Percentiles rank a stretch among this genome's conserved stretches.
Conservation (phyloP, 2,329 filamentous ascomycete species). For the Colletotrichum sp. region DNA sequence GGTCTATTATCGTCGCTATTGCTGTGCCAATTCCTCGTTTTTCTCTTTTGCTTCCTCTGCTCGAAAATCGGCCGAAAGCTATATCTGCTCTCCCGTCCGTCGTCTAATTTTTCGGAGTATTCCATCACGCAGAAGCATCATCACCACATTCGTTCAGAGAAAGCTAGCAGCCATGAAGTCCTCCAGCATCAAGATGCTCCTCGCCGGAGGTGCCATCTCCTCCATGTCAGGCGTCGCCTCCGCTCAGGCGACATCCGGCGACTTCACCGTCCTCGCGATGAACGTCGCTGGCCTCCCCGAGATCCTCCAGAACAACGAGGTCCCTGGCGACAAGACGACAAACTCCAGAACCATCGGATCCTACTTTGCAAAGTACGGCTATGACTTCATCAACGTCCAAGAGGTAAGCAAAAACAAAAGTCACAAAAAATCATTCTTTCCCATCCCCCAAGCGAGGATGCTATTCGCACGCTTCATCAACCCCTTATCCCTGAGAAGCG, state of each 20-base stretch:
- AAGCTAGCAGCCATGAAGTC: background rate
- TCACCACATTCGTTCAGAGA: background rate
- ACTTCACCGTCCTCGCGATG: slow-evolving; percentile 59
- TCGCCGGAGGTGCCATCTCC: slow-evolving; percentile 6
- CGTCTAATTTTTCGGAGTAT: background rate
- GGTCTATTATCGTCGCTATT: background rate
- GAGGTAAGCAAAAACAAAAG: slow-evolving; percentile 45
- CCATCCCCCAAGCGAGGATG: background rate
- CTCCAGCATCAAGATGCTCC: slow-evolving; percentile 6
- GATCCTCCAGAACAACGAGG: slow-evolving; percentile 62
- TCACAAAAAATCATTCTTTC: background rate
- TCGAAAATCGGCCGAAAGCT: background rate
- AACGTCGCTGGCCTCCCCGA: slow-evolving; percentile 66
- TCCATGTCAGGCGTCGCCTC: background rate
- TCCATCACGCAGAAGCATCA: background rate
- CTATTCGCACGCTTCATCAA: background rate
- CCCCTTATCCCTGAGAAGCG: background rate
- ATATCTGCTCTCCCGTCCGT: background rate
- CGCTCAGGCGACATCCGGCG: slow-evolving; percentile 27
- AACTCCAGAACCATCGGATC: slow-evolving; percentile 63
- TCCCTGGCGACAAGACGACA: slow-evolving; percentile 64
- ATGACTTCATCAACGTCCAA: slow-evolving; percentile 69
- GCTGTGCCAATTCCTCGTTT: background rate
- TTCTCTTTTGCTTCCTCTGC: background rate
- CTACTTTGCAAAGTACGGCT: slow-evolving; percentile 60